These are phyloP conservation scores for Leccinum barrowsii DNA, from an alignment of 768 basidiomycete genomes.

Conservation along the genomic window DNA sequence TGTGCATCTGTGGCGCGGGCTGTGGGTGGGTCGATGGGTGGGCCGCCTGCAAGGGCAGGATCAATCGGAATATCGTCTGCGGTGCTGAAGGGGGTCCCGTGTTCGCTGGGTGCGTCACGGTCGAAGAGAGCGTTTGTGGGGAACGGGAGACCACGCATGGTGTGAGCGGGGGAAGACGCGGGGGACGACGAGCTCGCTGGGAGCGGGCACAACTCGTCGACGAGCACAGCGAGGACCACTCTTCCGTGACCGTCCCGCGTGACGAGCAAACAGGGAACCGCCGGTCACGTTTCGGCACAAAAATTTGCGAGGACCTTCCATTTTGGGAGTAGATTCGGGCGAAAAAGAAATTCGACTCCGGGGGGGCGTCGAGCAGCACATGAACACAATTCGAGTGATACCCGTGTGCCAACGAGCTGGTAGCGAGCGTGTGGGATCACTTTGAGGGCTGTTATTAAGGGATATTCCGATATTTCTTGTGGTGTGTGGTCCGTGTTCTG, in stretches of 20 bases:
- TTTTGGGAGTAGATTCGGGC: constrained; percentile 7
- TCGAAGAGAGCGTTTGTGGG: constrained; percentile 38
- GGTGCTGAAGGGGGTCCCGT: constrained; percentile 55
- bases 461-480: neutral
- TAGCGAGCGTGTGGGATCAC: neutral
- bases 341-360: neutral
- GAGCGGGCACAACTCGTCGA: constrained; percentile 32
- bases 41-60: constrained; percentile 56
- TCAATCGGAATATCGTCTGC: constrained; percentile 75
- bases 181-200: constrained; percentile 15
- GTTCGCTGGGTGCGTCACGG: constrained; percentile 57
- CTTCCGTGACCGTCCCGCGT: constrained; percentile 31
- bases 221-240: constrained; percentile 34
- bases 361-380: neutral
- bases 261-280: constrained; percentile 23
- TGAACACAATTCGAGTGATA: neutral
- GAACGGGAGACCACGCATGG: constrained; percentile 64
- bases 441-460: neutral
- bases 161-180: constrained; percentile 7
- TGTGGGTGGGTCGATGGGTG: constrained; percentile 53
- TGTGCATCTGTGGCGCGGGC: constrained; percentile 27
- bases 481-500: constrained; percentile 13
- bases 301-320: constrained; percentile 14
- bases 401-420: neutral
- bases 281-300: constrained; percentile 26